Evolutionary conservation across 768 basidiomycete genomes (phyloP), one percentile per base, ranked within the genome.

Genomic region (Phylloporus sp.): DNA sequence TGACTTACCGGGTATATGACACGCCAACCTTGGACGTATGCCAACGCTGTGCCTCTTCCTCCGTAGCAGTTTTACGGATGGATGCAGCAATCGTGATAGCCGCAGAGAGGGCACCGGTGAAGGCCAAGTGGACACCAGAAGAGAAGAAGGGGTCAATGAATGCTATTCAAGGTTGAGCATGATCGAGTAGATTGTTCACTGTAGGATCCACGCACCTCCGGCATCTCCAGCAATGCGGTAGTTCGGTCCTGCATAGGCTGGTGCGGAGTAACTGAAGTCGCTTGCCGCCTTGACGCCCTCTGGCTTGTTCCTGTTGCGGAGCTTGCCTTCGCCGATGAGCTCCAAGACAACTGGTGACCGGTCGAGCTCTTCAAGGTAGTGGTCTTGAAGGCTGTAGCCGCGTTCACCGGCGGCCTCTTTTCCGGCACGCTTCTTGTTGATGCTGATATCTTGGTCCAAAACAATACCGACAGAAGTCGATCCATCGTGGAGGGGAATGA

Each of bases 1-100:
- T 12, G 11, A n/a, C 45, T 36, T 22, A 36, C 45, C 45, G 34
- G n/a, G 53, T 56, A 22, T 54, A 56, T 4, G 52, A 49, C 10
- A 36, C 31, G 6, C 55, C 52, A 2, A 56, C 52, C 15, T 56
- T 56, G 27, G 52, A 54, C 0, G 52, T 49, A 7, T 56, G 55
- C 55, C 55, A 56, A 11, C 42, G 47, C 23, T 56, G 52, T 1
- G 24, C 34, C 26, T 47, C 45, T 47, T 47, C 45, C 34, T 47
- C 45, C 7, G 24, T 36, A 6, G n/a, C 22, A 15, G 24, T 35
- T 16, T 35, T 35, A 26, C 26, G 45, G 18, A 36, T 47, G 18
- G 45, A 47, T 8, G 34, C 26, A 27, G 34, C 45, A 20, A 36
- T 47, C n/a, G 45, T 47, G 45, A 47, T 47, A 13, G 45, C 45